phyloP scores from a whole-genome alignment of 305 asterid species.

The Fraxinus albicans region DNA sequence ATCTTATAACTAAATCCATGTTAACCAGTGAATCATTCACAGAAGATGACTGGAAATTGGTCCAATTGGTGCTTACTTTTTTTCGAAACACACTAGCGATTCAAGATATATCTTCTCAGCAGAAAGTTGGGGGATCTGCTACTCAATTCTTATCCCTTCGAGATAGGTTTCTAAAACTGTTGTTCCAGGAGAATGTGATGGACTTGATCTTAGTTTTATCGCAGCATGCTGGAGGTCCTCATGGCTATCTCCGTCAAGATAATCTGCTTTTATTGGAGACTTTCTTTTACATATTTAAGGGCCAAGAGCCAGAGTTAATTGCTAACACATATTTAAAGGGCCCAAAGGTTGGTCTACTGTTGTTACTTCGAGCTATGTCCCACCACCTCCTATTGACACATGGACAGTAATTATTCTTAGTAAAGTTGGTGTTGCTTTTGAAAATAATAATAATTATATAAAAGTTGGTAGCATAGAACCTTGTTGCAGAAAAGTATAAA shows the following conservation, averaged over 20 bases:
- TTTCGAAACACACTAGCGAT: constrained; percentile 83
- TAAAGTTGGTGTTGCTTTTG: constrained; percentile 1
- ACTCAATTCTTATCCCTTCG: constrained; percentile 61
- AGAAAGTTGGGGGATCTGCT: constrained; percentile 77
- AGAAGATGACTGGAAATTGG: constrained; percentile 97
- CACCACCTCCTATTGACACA: background rate
- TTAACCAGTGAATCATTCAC: constrained; percentile 75
- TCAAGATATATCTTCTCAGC: constrained; percentile 82
- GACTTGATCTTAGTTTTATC: constrained; percentile 76
- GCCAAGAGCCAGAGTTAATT: constrained; percentile 87
- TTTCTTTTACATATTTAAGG: constrained; percentile 69
- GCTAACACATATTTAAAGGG: constrained; percentile 54
- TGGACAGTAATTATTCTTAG: background rate
- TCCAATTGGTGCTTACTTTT: constrained; percentile 85
- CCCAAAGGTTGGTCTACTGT: constrained; percentile 60
- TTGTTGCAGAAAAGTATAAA: background rate
- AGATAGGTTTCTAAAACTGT: constrained; percentile 71
- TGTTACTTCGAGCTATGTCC: constrained; percentile 3
- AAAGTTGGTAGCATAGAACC: constrained; percentile 4
- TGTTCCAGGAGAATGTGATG: constrained; percentile 91
- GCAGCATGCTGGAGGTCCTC: constrained; percentile 79
- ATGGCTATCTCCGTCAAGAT: constrained; percentile 75
- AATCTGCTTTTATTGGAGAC: constrained; percentile 87
- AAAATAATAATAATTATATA: background rate
- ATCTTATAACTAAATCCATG: constrained; percentile 26